These are phyloP conservation scores for Setaria italica DNA, from an alignment of 202 grass and related monocot genomes.

Conservation along the genomic window DNA sequence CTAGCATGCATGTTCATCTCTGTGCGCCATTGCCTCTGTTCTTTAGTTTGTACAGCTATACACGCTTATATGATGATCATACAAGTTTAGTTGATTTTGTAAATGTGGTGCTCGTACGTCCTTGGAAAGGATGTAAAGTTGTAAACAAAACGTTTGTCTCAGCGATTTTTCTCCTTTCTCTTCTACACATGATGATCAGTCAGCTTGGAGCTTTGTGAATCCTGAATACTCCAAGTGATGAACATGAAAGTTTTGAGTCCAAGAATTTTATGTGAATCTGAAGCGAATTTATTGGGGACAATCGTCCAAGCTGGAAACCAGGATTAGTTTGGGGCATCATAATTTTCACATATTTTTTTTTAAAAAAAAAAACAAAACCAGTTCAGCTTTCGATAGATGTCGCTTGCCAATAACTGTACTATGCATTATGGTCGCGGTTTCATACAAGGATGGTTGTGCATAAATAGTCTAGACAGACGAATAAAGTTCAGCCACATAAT, in stretches of 20 bases:
- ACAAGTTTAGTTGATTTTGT: neutral
- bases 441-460: neutral
- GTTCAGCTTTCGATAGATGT: neutral
- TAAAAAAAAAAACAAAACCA: neutral
- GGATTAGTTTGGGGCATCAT: neutral
- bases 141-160: neutral
- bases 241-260: neutral
- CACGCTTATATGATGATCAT: neutral
- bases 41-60: constrained; percentile 35
- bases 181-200: too few species aligned
- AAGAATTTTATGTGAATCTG: neutral
- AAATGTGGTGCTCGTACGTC: neutral
- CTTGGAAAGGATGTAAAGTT: neutral
- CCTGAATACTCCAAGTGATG: neutral
- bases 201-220: neutral
- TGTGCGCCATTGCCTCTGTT: neutral
- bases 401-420: neutral
- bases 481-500: neutral
- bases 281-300: neutral
- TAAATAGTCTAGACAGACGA: neutral
- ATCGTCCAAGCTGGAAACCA: neutral
- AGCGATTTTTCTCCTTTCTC: neutral
- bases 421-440: neutral
- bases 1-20: constrained; percentile 31
- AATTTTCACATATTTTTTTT: neutral